Percentiles rank a stretch among this genome's conserved stretches.
Evolutionary conservation across 257 asterid species (phyloP).

Genomic region (Solanum acaule): DNA sequence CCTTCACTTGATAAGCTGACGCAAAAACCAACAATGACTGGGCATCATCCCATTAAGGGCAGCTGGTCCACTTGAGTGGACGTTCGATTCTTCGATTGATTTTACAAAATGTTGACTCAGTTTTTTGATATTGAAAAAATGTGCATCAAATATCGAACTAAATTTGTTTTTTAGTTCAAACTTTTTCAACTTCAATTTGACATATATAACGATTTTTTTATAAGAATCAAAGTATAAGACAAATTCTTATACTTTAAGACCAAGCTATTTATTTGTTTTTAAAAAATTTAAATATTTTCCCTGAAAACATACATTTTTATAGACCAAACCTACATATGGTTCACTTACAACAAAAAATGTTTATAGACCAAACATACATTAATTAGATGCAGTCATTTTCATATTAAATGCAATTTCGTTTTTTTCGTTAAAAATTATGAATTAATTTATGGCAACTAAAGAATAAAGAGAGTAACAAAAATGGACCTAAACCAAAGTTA

Average conservation of each 20-base stretch:
- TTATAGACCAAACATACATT: neutral
- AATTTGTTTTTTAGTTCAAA: neutral
- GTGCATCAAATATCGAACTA: too few relatives aligned
- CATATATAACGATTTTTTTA: too few relatives aligned
- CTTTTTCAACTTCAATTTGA: too few relatives aligned
- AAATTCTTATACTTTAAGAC: too few relatives aligned
- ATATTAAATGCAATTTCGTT: neutral
- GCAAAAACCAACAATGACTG: neutral
- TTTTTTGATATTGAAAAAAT: too few relatives aligned
- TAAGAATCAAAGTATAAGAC: neutral
- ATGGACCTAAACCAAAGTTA: neutral
- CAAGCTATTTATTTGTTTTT: neutral
- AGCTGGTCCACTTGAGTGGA: neutral
- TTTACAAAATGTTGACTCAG: too few relatives aligned
- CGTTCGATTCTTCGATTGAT: neutral
- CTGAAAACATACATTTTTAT: neutral
- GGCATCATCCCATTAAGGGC: neutral
- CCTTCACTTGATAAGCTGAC: neutral
- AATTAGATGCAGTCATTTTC: neutral
- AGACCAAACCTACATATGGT: neutral
- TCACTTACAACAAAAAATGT: neutral
- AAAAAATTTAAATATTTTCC: neutral
- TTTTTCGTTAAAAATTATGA: neutral
- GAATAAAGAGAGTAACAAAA: neutral
- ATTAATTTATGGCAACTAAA: neutral